Evolutionary conservation across 2,329 filamentous ascomycete genomes (phyloP).

Genomic region (Sporothrix brasiliensis): DNA sequence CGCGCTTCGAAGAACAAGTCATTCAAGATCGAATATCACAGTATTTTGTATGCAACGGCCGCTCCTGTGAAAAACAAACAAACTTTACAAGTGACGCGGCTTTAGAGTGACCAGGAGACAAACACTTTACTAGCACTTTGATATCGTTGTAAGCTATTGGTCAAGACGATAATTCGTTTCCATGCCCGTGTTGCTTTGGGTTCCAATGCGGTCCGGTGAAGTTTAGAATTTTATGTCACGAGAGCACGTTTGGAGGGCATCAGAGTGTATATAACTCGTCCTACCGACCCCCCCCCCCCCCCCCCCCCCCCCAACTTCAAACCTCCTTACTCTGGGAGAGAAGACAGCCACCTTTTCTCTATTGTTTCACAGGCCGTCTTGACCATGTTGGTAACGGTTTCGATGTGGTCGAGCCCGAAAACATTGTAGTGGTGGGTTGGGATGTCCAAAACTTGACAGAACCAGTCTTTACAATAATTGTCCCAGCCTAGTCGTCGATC

Average conservation of each 20-base stretch:
- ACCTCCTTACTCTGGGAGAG: not conserved
- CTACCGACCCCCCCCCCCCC: too few relatives aligned
- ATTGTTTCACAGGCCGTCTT: conserved; percentile 39
- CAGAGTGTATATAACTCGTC: not conserved
- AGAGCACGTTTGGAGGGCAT: not conserved
- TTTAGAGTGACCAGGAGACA: not conserved
- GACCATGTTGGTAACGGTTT: conserved; percentile 39
- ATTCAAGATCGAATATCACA: too few relatives aligned
- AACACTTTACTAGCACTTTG: too few relatives aligned
- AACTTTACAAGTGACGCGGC: too few relatives aligned
- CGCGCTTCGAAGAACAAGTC: too few relatives aligned
- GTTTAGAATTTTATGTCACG: too few relatives aligned
- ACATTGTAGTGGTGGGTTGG: conserved; percentile 57
- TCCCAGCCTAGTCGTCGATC: conserved; percentile 55
- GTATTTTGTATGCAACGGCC: too few relatives aligned
- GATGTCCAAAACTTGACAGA: conserved; percentile 52
- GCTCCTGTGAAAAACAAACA: too few relatives aligned
- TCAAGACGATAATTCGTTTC: too few relatives aligned
- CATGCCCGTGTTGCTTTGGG: too few relatives aligned
- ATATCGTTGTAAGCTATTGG: too few relatives aligned
- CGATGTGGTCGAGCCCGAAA: conserved; percentile 44
- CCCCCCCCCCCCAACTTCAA: not conserved
- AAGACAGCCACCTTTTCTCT: conserved; percentile 36
- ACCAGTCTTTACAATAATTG: conserved; percentile 49
- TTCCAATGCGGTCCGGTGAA: too few relatives aligned